Percentiles rank a stretch among this genome's conserved stretches.
phyloP scores from a whole-genome alignment of 2,329 filamentous ascomycete genomes.

The Fusarium sp. region DNA sequence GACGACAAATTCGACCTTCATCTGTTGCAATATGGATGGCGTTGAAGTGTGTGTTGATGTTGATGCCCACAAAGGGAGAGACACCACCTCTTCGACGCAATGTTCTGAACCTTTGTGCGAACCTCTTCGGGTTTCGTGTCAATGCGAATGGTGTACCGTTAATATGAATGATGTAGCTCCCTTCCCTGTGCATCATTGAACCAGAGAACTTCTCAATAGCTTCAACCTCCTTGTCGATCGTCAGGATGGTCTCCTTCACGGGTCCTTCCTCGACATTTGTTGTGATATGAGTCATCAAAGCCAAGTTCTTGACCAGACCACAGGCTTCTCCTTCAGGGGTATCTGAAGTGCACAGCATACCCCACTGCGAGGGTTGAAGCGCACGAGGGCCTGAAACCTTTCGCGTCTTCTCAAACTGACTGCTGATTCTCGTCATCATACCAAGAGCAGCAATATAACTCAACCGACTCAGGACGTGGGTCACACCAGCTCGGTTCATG shows the following conservation, averaged over 20 bases:
- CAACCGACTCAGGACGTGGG: slow-evolving; percentile 91
- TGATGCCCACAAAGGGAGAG: slow-evolving; percentile 95
- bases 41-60: slow-evolving; percentile 90
- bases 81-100: slow-evolving; percentile 89
- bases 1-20: slow-evolving; percentile 94
- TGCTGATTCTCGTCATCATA: slow-evolving; percentile 99
- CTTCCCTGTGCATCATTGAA: slow-evolving; percentile 83
- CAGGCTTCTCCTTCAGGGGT: slow-evolving; percentile 98
- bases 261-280: slow-evolving; percentile 94
- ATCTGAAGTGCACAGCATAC: slow-evolving; percentile 96
- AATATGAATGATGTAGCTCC: slow-evolving; percentile 88
- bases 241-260: slow-evolving; percentile 84
- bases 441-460: slow-evolving; percentile 97
- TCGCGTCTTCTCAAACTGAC: slow-evolving; percentile 97
- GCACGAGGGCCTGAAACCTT: slow-evolving; percentile 97
- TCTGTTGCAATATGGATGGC: slow-evolving; percentile 96
- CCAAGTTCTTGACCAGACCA: slow-evolving; percentile 96
- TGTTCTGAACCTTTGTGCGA: slow-evolving; percentile 82
- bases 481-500: slow-evolving; percentile 97
- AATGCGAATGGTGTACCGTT: slow-evolving; percentile 94
- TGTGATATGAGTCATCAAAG: slow-evolving; percentile 98
- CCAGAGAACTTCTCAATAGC: slow-evolving; percentile 75
- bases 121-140: slow-evolving; percentile 84
- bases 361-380: slow-evolving; percentile 95
- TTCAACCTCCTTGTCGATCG: slow-evolving; percentile 83